Conservation (phyloP, 345 rosid species). For the Eucalyptus erythrocorys region DNA sequence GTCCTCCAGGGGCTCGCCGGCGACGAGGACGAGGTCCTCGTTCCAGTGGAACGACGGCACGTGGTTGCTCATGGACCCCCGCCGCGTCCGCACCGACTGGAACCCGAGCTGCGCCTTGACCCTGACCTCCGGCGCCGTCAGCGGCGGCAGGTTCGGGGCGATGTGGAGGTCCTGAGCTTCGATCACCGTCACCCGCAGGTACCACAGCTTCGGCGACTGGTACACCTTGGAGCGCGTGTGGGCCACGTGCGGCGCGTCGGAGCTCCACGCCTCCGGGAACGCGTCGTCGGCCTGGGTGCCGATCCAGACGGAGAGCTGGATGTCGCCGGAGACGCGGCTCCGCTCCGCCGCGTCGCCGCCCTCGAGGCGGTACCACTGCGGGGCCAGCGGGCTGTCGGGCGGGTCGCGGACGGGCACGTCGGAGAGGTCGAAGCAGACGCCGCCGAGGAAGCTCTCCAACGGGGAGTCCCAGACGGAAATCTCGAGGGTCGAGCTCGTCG, state of each 20-base stretch:
- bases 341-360: conserved; percentile 26
- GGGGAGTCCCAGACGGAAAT: conserved; percentile 78
- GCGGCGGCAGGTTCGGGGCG: conserved; percentile 66
- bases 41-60: conserved; percentile 74
- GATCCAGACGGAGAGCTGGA: conserved; percentile 91
- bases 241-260: conserved; percentile 77
- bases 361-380: conserved; percentile 87
- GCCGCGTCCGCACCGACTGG: conserved; percentile 69
- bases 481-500: conserved; percentile 51
- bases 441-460: conserved; percentile 73
- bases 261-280: conserved; percentile 86
- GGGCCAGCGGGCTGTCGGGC: conserved; percentile 88
- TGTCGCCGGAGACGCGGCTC: conserved; percentile 54
- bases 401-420: conserved; percentile 79
- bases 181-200: conserved; percentile 66
- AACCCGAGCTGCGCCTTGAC: conserved; percentile 73
- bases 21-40: conserved; percentile 84
- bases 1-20: conserved; percentile 89
- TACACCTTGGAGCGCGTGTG: conserved; percentile 92
- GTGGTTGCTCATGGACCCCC: conserved; percentile 69
- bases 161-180: conserved; percentile 89
- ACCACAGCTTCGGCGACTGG: conserved; percentile 95
- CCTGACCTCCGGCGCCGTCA: conserved; percentile 78
- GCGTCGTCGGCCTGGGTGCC: conserved; percentile 95
- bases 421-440: conserved; percentile 80